phyloP scores from a whole-genome alignment of 495 filamentous ascomycete species.

The Tricharina praecox region DNA sequence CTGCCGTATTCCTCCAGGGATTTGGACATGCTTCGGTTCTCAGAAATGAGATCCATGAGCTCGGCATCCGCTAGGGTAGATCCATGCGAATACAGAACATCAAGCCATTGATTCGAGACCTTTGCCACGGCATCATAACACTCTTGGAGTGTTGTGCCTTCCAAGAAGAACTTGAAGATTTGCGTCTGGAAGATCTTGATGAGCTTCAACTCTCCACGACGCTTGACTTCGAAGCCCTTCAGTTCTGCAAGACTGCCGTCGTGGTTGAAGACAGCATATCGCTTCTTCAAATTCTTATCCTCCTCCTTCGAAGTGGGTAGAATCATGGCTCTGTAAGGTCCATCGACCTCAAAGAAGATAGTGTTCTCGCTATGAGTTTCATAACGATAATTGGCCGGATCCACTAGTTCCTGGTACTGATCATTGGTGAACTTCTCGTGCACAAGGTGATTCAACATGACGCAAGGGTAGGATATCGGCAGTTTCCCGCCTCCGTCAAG shows the following conservation, averaged over 20 bases:
- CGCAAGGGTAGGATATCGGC: conserved; percentile 89
- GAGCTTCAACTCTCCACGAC: conserved; percentile 91
- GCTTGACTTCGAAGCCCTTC: conserved; percentile 96
- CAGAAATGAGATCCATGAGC: conserved; percentile 94
- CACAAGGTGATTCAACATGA: conserved; percentile 98
- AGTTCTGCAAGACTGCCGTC: conserved; percentile 92
- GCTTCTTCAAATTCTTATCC: conserved; percentile 98
- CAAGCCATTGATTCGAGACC: conserved; percentile 90
- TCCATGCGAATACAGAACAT: conserved; percentile 77
- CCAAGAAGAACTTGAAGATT: conserved; percentile 98
- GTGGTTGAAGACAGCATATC: conserved; percentile 97
- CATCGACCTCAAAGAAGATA: conserved; percentile 99
- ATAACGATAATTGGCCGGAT: conserved; percentile 67
- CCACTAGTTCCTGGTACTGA: conserved; percentile 80
- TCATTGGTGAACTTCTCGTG: conserved; percentile 91
- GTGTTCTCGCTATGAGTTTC: conserved; percentile 94
- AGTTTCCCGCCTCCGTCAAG: conserved; percentile 90
- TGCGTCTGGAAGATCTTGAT: conserved; percentile 99
- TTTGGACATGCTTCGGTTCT: conserved; percentile 96
- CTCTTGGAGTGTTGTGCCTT: conserved; percentile 68
- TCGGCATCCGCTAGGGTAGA: conserved; percentile 85
- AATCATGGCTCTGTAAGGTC: conserved; percentile 94
- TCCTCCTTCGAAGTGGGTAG: conserved; percentile 95
- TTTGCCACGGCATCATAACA: conserved; percentile 85
- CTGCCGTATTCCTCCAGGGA: conserved; percentile 85